phyloP scores from a whole-genome alignment of 2,329 filamentous ascomycete genomes.

The Penicillium vulpinum region DNA sequence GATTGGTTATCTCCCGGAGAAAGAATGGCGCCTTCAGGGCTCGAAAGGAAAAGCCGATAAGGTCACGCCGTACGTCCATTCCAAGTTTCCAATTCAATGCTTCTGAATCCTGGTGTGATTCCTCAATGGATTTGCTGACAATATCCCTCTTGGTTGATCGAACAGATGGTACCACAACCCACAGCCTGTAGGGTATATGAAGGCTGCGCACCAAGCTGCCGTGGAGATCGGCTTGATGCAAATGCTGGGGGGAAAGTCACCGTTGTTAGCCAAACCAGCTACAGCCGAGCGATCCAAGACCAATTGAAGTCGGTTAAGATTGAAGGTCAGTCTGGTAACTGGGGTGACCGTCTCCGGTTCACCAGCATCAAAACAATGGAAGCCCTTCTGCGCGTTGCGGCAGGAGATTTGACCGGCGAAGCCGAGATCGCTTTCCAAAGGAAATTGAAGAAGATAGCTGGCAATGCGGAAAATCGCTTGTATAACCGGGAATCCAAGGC shows the following conservation, averaged over 20 bases:
- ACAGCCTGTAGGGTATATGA: background rate
- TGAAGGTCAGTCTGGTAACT: conserved; percentile 24
- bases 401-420: background rate
- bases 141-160: background rate
- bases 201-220: conserved; percentile 55
- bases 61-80: conserved; percentile 44
- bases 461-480: background rate
- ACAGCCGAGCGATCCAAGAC: background rate
- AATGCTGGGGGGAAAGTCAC: conserved; percentile 34
- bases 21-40: conserved; percentile 40
- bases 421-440: background rate
- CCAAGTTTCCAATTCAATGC: background rate
- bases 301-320: conserved; percentile 35
- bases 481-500: conserved; percentile 14
- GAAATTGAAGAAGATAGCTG: background rate
- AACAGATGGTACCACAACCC: conserved; percentile 18
- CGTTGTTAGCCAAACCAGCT: background rate
- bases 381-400: conserved; percentile 21
- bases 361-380: conserved; percentile 32
- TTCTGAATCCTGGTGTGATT: background rate
- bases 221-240: conserved; percentile 57
- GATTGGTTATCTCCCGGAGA: conserved; percentile 51
- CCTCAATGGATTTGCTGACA: conserved; percentile 2
- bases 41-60: conserved; percentile 37
- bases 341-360: conserved; percentile 33